These are phyloP conservation scores for Amaranthus cruentus DNA, from an alignment of 148 eudicot species.

Conservation along the genomic window DNA sequence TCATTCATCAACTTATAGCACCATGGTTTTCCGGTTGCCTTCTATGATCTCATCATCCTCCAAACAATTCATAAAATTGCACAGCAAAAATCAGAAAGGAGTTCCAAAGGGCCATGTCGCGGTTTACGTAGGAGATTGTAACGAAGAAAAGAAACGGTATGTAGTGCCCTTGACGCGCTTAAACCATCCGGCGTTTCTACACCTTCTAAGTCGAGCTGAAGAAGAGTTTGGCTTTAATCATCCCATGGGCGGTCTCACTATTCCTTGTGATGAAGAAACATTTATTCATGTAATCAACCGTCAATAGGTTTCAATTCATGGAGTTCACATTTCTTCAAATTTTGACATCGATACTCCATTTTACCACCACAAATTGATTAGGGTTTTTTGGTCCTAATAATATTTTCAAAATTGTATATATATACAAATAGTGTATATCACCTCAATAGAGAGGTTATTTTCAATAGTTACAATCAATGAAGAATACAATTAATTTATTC, in stretches of 20 bases:
- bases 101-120: slow-evolving; percentile 51
- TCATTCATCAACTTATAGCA: not conserved
- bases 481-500: not conserved
- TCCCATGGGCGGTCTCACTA: slow-evolving; percentile 64
- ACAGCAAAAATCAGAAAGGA: slow-evolving; percentile 25
- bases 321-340: slow-evolving; percentile 1
- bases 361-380: not conserved
- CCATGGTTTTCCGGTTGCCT: slow-evolving; percentile 40
- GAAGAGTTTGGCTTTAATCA: slow-evolving; percentile 58
- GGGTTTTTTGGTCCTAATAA: not conserved
- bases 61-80: slow-evolving; percentile 28
- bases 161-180: slow-evolving; percentile 50
- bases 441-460: slow-evolving; percentile 13
- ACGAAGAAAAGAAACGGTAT: slow-evolving; percentile 30
- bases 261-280: slow-evolving; percentile 40
- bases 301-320: not conserved
- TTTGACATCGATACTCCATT: not conserved
- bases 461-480: slow-evolving; percentile 10
- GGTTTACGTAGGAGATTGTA: slow-evolving; percentile 47
- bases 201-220: slow-evolving; percentile 37
- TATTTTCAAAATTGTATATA: slow-evolving; percentile 4
- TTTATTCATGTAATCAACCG: slow-evolving; percentile 22
- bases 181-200: slow-evolving; percentile 49
- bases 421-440: slow-evolving; percentile 14
- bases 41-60: slow-evolving; percentile 34